Percentiles rank a stretch among this genome's conserved stretches.
Evolutionary conservation across 2,329 filamentous ascomycete genomes (phyloP).

Genomic region (Fusarium subglutinans): DNA sequence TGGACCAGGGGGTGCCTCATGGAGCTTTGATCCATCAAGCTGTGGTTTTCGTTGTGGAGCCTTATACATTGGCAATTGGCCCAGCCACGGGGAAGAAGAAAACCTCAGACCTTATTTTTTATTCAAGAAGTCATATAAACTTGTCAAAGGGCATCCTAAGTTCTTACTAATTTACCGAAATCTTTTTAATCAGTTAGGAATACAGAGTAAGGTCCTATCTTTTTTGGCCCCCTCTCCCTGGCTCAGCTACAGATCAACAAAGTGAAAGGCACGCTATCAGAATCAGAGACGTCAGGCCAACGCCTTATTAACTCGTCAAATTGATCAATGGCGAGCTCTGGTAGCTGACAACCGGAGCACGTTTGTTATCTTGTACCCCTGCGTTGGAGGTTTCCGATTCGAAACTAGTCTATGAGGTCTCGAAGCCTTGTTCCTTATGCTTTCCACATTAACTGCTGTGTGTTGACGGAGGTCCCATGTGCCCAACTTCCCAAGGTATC

Average conservation of each 20-base stretch:
- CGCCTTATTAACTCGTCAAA: not conserved
- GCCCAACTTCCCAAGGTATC: constrained; percentile 18
- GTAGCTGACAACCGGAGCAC: not conserved
- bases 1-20: not conserved
- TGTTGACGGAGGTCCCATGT: constrained; percentile 9
- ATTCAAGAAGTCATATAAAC: not conserved
- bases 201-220: not conserved
- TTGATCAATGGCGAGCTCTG: constrained; percentile 22
- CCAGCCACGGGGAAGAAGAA: not conserved
- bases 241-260: constrained; percentile 29
- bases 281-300: not conserved
- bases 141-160: not conserved
- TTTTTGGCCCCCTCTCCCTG: not conserved
- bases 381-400: not conserved
- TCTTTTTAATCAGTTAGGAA: not conserved
- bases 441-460: constrained; percentile 1
- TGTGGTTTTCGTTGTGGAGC: constrained; percentile 31
- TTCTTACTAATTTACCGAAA: not conserved
- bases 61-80: constrained; percentile 30
- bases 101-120: not conserved
- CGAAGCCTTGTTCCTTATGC: not conserved
- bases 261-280: not conserved
- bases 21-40: constrained; percentile 31
- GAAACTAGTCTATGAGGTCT: not conserved
- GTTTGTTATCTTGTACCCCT: not conserved